Conservation (phyloP, 345 rosid genomes). For the Erysimum cheiranthoides region DNA sequence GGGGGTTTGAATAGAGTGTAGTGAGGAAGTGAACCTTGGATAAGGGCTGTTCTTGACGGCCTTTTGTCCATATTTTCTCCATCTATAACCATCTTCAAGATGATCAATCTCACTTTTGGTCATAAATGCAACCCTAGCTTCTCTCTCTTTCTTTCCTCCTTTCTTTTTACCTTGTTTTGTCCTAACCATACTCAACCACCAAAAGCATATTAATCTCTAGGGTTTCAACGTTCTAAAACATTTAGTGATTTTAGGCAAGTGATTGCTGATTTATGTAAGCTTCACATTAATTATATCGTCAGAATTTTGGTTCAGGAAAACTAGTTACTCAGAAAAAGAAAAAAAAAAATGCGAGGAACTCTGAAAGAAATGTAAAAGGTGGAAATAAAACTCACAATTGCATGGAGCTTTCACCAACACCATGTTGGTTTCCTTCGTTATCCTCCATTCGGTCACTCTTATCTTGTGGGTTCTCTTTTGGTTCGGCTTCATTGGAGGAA, state of each 20-base stretch:
- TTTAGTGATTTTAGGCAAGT: neutral
- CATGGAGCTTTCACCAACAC: slow-evolving; percentile 56
- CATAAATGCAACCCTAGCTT: slow-evolving; percentile 74
- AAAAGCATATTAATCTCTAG: slow-evolving; percentile 3
- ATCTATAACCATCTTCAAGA: slow-evolving; percentile 85
- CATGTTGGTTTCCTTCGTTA: slow-evolving; percentile 46
- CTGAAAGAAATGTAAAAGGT: neutral
- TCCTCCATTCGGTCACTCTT: slow-evolving; percentile 40
- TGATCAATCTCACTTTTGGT: slow-evolving; percentile 81
- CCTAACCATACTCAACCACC: slow-evolving; percentile 43
- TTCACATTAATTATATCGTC: too few species aligned
- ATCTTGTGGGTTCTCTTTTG: slow-evolving; percentile 54
- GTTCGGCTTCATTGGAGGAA: slow-evolving; percentile 61
- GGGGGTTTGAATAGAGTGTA: neutral
- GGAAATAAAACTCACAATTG: slow-evolving; percentile 47
- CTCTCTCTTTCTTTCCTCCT: slow-evolving; percentile 61
- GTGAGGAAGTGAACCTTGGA: slow-evolving; percentile 60
- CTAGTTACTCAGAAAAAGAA: neutral
- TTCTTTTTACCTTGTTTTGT: slow-evolving; percentile 54
- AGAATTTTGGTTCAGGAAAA: neutral
- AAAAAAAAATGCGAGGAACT: neutral
- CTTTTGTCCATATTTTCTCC: slow-evolving; percentile 91
- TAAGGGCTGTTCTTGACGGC: slow-evolving; percentile 79
- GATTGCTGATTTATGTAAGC: neutral
- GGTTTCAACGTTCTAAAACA: neutral